These are phyloP conservation scores for Hymenoscyphus infarciens DNA, from an alignment of 2,329 filamentous ascomycete genomes.

Conservation along the genomic window DNA sequence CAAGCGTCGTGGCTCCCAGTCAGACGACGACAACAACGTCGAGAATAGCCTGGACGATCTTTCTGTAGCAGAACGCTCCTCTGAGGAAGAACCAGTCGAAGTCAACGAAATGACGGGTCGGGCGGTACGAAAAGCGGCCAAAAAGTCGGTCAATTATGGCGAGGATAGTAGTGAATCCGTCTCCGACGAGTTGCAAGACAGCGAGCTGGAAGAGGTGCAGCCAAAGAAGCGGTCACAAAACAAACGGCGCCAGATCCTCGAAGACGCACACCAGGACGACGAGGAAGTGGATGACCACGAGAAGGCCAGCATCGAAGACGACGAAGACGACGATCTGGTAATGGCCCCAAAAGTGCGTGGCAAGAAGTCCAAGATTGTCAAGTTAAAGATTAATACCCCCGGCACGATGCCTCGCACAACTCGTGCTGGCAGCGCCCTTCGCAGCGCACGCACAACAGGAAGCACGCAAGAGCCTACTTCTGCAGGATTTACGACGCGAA, in stretches of 20 bases:
- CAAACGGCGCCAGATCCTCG: slow-evolving; percentile 11
- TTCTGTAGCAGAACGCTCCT: slow-evolving; percentile 45
- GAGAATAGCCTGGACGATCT: slow-evolving; percentile 46
- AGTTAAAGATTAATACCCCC: slow-evolving; percentile 30
- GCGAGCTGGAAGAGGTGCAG: slow-evolving; percentile 26
- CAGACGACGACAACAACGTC: slow-evolving; percentile 52
- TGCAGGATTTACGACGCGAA: slow-evolving; percentile 25
- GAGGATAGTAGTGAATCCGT: slow-evolving; percentile 43
- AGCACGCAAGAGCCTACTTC: slow-evolving; percentile 29
- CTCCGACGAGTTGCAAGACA: slow-evolving; percentile 30
- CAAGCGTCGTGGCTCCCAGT: slow-evolving; percentile 1
- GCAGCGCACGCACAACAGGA: slow-evolving; percentile 21
- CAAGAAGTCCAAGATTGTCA: slow-evolving; percentile 26
- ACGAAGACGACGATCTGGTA: slow-evolving; percentile 9
- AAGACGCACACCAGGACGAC: slow-evolving; percentile 11
- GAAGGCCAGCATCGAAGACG: neutral
- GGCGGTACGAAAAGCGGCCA: slow-evolving; percentile 46
- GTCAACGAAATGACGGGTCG: slow-evolving; percentile 47
- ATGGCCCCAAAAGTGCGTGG: neutral
- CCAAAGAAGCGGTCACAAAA: slow-evolving; percentile 24
- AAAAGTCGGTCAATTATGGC: slow-evolving; percentile 45
- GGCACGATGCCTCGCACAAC: slow-evolving; percentile 23
- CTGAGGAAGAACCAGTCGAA: slow-evolving; percentile 39
- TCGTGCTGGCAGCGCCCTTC: slow-evolving; percentile 32
- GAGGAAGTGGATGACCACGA: slow-evolving; percentile 4